Evolutionary conservation across 1,139 yeast species (phyloP).

Genomic region (Scheffersomyces segobiensis): DNA sequence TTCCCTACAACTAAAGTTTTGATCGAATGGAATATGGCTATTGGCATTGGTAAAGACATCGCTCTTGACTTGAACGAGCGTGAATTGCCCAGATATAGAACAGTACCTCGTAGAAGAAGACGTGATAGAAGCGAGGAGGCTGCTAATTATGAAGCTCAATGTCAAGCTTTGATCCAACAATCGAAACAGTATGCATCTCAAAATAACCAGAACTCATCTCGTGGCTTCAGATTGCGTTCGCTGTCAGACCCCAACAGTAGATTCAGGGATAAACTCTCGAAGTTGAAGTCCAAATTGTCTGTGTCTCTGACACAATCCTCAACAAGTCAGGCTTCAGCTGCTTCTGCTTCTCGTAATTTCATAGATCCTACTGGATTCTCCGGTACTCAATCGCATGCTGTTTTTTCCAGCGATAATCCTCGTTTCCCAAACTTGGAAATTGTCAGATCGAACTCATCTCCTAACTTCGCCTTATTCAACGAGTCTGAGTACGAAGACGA

Average conservation of each 20-base stretch:
- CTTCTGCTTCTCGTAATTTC: background rate
- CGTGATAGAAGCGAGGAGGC: slow-evolving; percentile 16
- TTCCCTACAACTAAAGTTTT: slow-evolving; percentile 57
- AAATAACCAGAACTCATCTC: background rate
- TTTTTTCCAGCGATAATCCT: background rate
- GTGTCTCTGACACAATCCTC: background rate
- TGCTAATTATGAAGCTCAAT: background rate
- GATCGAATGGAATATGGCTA: slow-evolving; percentile 64
- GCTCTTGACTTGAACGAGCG: slow-evolving; percentile 61
- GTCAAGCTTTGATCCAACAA: background rate
- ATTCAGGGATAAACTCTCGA: slow-evolving; percentile 22
- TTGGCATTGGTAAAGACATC: slow-evolving; percentile 63
- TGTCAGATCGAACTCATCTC: slow-evolving; percentile 8
- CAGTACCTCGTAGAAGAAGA: slow-evolving; percentile 71
- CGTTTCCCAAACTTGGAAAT: slow-evolving; percentile 6
- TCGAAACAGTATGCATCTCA: background rate
- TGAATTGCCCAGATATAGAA: slow-evolving; percentile 65
- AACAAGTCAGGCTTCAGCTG: background rate
- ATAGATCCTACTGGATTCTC: background rate
- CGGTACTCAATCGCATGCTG: background rate
- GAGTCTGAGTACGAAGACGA: slow-evolving; percentile 1
- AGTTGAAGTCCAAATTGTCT: slow-evolving; percentile 16
- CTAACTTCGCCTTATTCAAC: slow-evolving; percentile 4
- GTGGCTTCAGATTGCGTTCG: slow-evolving; percentile 13
- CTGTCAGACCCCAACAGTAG: slow-evolving; percentile 14